These are phyloP conservation scores for Oxytropis ochrocephala DNA, from an alignment of 306 rosid species.

Conservation along the genomic window DNA sequence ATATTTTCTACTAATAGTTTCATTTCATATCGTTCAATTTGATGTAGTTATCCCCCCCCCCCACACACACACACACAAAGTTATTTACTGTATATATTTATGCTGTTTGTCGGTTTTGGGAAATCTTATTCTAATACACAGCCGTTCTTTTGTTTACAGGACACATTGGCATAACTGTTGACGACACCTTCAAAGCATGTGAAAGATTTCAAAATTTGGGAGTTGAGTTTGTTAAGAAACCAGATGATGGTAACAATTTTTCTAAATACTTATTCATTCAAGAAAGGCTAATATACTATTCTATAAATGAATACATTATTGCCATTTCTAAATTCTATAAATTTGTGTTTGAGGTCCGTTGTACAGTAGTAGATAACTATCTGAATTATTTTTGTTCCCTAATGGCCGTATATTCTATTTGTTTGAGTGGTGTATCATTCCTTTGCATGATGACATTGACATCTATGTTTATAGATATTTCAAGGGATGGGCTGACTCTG, in stretches of 20 bases:
- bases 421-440: neutral
- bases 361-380: neutral
- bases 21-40: neutral
- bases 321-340: neutral
- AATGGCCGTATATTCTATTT: neutral
- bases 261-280: neutral
- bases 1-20: neutral
- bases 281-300: neutral
- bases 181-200: conserved; percentile 86
- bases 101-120: neutral
- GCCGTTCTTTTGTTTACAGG: conserved; percentile 37
- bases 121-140: neutral
- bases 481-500: neutral
- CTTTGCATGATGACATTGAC: neutral
- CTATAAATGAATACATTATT: neutral
- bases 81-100: neutral
- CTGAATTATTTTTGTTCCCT: neutral
- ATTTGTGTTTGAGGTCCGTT: neutral
- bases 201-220: conserved; percentile 88
- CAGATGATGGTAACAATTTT: conserved; percentile 63
- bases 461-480: neutral
- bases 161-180: conserved; percentile 91
- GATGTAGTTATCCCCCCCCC: neutral
- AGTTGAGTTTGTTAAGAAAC: conserved; percentile 82
- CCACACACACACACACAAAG: too few relatives aligned